Evolutionary conservation across 768 basidiomycete genomes (phyloP), one percentile per base, ranked within the genome.

Genomic region (Coprinellus aureogranulatus): DNA sequence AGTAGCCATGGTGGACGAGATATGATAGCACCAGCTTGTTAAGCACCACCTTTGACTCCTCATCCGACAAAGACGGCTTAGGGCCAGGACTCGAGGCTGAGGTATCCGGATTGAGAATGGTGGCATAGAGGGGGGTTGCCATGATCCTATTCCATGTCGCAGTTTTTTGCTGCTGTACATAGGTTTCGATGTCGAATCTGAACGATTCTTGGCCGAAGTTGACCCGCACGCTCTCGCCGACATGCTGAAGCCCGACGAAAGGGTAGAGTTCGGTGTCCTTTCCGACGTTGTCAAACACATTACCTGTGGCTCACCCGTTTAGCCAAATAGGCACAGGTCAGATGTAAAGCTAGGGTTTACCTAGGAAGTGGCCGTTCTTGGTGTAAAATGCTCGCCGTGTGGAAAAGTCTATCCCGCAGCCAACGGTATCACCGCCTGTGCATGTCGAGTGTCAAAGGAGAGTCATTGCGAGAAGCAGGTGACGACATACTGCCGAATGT

Each of bases 381-480:
- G 94, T 97, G 69, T 88, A 97, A 72, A 98, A 97, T 0, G 86
- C 87, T 55, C 81, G 79, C 57, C 90, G 81, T 20, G 81, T 84
- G 44, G 86, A 87, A 67, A 94, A 97, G 71, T 98, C 93, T 58
- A 98, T 81, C 1, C 96, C 96, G 65, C 94, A 96, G 11, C 96
- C 96, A 58, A 99, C 81, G 25, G 88, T 74, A 68, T 99, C 96
- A 8, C 89, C 90, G 44, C 86, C 94, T 95, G 63, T 10, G 58
- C 58, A 47, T 57, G 50, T 60, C 53, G 47, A 58, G 39, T 58
- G 54, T 48, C 46, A 23, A 30, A 34, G 6, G n/a, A 10, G 54
- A 62, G 54, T 6, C 56, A n/a, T 26, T 49, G 27, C 30, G 37
- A 44, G 30, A 22, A 55, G 23, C 23, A 16, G 30, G 26, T 46